These are phyloP conservation scores for Mycena haematopus DNA, from an alignment of 768 basidiomycete species.

Conservation along the genomic window DNA sequence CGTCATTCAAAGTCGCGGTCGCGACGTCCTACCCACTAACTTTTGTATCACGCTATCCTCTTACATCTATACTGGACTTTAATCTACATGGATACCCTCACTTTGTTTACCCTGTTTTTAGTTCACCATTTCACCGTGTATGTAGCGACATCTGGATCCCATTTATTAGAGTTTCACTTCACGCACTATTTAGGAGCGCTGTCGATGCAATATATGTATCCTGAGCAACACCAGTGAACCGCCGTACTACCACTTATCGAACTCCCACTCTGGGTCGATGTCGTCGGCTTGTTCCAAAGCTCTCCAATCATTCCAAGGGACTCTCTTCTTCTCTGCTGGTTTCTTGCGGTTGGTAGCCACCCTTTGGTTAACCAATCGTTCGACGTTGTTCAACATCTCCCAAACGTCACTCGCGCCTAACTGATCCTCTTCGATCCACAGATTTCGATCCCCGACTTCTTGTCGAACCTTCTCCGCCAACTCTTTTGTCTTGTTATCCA, in stretches of 20 bases:
- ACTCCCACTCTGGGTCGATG: slow-evolving; percentile 52
- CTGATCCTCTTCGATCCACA: slow-evolving; percentile 57
- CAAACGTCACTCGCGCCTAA: slow-evolving; percentile 58
- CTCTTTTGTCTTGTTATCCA: slow-evolving; percentile 64
- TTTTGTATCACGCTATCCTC: not conserved
- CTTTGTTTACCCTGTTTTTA: not conserved
- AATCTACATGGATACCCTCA: slow-evolving; percentile 18
- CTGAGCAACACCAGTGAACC: too few relatives aligned
- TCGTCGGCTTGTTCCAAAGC: slow-evolving; percentile 35
- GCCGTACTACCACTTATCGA: slow-evolving; percentile 53
- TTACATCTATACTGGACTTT: slow-evolving; percentile 14
- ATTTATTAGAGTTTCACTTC: slow-evolving; percentile 19
- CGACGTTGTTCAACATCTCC: slow-evolving; percentile 57
- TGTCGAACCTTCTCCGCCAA: slow-evolving; percentile 69
- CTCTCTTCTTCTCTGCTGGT: slow-evolving; percentile 5
- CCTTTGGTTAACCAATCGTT: slow-evolving; percentile 40
- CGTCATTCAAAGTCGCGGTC: slow-evolving; percentile 63
- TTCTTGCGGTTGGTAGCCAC: slow-evolving; percentile 12
- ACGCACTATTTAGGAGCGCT: slow-evolving; percentile 3
- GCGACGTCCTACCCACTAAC: slow-evolving; percentile 46
- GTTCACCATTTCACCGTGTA: slow-evolving; percentile 15
- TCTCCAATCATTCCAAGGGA: slow-evolving; percentile 59
- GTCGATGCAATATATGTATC: slow-evolving; percentile 19
- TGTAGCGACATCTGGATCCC: slow-evolving; percentile 19
- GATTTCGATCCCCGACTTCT: slow-evolving; percentile 62